Base-by-base conservation (phyloP, 208 protist species). In the Crithidia bombi region DNA sequence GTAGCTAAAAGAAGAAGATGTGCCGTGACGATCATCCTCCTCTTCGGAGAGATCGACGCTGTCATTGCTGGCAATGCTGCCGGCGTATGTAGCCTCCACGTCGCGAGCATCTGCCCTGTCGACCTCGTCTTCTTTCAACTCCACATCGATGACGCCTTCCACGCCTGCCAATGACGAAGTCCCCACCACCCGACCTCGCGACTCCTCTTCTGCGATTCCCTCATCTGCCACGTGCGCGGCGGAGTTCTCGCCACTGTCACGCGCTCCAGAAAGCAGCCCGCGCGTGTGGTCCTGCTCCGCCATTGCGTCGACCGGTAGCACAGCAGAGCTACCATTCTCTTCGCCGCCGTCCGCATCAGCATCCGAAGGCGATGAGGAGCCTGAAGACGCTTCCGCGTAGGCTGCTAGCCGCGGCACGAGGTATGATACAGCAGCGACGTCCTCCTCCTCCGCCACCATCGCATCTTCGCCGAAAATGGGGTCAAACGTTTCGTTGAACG, bases 321-420 rank as follows among this genome's bases (percentile, higher is more conserved):
- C 14, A 12, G 28, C 19, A 11, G 23, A 51, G 7, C 44, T 64
- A 15, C 32, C 39, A 5, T 36, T 33, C 15, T 43, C 36, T 30
- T 33, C 21, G 12, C 61, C 19, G 39, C 21, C 19, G 28, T 54
- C 21, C 38, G 70, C 52, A 28, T 70, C 50, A 5, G 33, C 44
- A 35, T 69, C 67, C n/a, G 54, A 17, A 12, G 33, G 32, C 65
- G 63, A 76, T 15, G 70, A 62, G 41, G 55, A 28, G 10, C n/a
- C n/a, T n/a, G 62, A 57, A 0, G 50, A 71, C 21, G 43, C 15
- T 1, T 50, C 41, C 23, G 69, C 67, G 58, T 80, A 85, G 10
- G 78, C 50, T 30, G 84, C 81, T 3, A 90, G 73, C 1, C 77
- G 81, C 10, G 87, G 84, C 11, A 79, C 72, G 12, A 93, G 55